A percentile compares a stretch with the other conserved stretches of the same genome.
These are phyloP conservation scores for Acanthamoeba castellanii DNA, from an alignment of 208 protist species.

Conservation along the genomic window DNA sequence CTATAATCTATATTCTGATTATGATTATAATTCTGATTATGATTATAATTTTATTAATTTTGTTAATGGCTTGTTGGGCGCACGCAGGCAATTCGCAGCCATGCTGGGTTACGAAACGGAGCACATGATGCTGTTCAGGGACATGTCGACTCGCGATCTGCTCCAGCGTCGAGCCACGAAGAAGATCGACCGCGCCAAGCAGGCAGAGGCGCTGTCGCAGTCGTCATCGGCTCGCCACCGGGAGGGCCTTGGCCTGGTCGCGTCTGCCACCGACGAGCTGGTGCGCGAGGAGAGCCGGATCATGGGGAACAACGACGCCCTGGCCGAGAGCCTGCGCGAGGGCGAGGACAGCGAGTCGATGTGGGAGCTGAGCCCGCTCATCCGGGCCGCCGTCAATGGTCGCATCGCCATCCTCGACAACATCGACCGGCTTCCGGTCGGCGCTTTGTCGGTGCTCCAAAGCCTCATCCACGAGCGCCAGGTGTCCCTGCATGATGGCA, in stretches of 20 bases:
- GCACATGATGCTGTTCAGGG: conserved; percentile 92
- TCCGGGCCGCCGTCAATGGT: conserved; percentile 92
- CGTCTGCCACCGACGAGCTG: background rate
- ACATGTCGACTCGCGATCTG: conserved; percentile 96
- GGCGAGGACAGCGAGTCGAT: conserved; percentile 7
- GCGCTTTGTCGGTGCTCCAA: conserved; percentile 59
- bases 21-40: conserved; percentile 82
- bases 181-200: background rate
- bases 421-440: conserved; percentile 80
- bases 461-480: conserved; percentile 59
- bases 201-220: conserved; percentile 77
- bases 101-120: conserved; percentile 68
- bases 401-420: conserved; percentile 95
- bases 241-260: background rate
- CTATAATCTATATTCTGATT: conserved; percentile 86
- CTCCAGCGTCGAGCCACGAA: conserved; percentile 94
- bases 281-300: conserved; percentile 7
- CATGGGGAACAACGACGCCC: background rate
- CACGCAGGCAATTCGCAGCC: conserved; percentile 13
- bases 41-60: background rate
- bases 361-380: conserved; percentile 93
- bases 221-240: background rate
- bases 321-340: background rate
- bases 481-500: conserved; percentile 88
- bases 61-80: background rate